Conservation (phyloP, 2,329 filamentous ascomycete genomes). For the Neopestalotiopsis rosae region DNA sequence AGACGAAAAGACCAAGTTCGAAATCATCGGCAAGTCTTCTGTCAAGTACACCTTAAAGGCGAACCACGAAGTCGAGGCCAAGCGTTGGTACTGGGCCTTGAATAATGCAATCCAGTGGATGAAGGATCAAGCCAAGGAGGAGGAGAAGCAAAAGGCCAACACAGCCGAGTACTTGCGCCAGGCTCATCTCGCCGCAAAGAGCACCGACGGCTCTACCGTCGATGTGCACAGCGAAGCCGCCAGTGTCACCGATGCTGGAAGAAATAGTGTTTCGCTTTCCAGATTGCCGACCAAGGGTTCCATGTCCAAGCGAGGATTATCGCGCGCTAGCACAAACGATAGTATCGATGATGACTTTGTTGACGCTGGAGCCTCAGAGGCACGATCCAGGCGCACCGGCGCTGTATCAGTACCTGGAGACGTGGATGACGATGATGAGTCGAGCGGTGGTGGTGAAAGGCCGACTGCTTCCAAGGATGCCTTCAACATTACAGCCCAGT, state of each 20-base stretch:
- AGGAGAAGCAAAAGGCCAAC: constrained; percentile 76
- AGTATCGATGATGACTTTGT: constrained; percentile 58
- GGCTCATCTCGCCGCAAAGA: constrained; percentile 67
- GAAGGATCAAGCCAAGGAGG: constrained; percentile 94
- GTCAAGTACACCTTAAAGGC: constrained; percentile 98
- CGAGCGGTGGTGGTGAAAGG: constrained; percentile 77
- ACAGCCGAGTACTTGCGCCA: constrained; percentile 78
- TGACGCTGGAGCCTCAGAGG: constrained; percentile 53
- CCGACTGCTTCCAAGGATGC: constrained; percentile 85
- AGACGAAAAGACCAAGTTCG: constrained; percentile 96
- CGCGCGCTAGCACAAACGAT: constrained; percentile 50
- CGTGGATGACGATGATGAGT: constrained; percentile 55
- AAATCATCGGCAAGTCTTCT: constrained; percentile 96
- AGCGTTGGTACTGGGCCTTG: constrained; percentile 98
- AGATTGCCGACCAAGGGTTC: constrained; percentile 41
- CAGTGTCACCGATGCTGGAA: constrained; percentile 52
- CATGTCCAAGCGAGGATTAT: constrained; percentile 35
- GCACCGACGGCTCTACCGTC: constrained; percentile 50
- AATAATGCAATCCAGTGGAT: constrained; percentile 99
- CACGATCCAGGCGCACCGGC: constrained; percentile 42
- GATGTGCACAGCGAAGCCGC: constrained; percentile 57
- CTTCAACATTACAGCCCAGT: constrained; percentile 96
- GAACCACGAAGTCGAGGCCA: constrained; percentile 97
- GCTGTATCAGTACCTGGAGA: constrained; percentile 44
- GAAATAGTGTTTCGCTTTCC: constrained; percentile 52